phyloP scores from a whole-genome alignment of 306 rosid species.

The Malus fusca region DNA sequence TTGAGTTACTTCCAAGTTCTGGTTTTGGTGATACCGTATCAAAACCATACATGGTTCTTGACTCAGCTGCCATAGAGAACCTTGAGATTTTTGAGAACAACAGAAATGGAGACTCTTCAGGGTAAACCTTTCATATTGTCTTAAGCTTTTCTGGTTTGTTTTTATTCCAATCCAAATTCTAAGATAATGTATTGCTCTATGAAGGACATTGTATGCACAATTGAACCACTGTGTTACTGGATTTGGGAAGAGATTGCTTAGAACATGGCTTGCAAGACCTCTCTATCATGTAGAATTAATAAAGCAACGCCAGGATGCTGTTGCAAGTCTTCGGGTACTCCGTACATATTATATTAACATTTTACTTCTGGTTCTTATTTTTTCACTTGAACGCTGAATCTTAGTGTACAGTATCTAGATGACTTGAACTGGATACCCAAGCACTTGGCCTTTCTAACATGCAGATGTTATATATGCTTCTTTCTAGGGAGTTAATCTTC shows the following conservation, averaged over 20 bases:
- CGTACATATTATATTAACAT: constrained; percentile 14
- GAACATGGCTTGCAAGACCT: constrained; percentile 94
- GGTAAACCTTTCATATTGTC: constrained; percentile 44
- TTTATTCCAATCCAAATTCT: constrained; percentile 19
- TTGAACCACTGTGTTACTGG: constrained; percentile 90
- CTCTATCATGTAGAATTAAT: constrained; percentile 59
- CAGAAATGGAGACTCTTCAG: constrained; percentile 79
- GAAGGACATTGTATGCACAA: constrained; percentile 79
- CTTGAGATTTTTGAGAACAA: constrained; percentile 92
- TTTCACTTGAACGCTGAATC: not conserved
- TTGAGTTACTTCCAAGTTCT: constrained; percentile 75
- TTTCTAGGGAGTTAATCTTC: constrained; percentile 69
- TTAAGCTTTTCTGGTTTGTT: not conserved
- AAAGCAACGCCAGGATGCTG: constrained; percentile 77
- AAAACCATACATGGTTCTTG: constrained; percentile 89
- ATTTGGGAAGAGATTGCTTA: constrained; percentile 88
- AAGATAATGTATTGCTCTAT: constrained; percentile 24
- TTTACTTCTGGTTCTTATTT: not conserved
- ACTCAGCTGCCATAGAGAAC: constrained; percentile 86
- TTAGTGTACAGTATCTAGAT: not conserved
- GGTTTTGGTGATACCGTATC: constrained; percentile 47
- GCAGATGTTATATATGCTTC: constrained; percentile 14
- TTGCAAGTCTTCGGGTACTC: constrained; percentile 59
- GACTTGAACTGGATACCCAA: not conserved
- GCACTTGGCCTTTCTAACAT: not conserved